These are phyloP conservation scores for Metschnikowia santaceciliae DNA, from an alignment of 805 yeast species.

Conservation along the genomic window DNA sequence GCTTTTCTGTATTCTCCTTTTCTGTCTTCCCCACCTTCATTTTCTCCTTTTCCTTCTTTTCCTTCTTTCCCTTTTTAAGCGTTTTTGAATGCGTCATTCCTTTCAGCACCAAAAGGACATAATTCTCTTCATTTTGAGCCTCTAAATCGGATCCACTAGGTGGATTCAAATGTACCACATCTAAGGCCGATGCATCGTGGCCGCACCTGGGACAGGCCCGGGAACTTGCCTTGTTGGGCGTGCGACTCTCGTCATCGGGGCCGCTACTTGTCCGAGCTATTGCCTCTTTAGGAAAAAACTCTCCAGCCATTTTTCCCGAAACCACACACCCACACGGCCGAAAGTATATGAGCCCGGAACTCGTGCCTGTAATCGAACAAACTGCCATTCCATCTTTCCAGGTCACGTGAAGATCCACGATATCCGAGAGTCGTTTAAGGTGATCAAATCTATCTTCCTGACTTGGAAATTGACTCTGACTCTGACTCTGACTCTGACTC, in stretches of 20 bases:
- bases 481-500: too few species aligned
- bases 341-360: constrained; percentile 24
- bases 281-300: constrained; percentile 4
- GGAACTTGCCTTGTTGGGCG: background rate
- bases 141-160: constrained; percentile 8
- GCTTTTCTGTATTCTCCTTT: too few species aligned
- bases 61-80: constrained; percentile 6
- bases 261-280: constrained; percentile 22
- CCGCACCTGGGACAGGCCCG: constrained; percentile 32
- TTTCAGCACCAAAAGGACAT: constrained; percentile 8
- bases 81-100: constrained; percentile 26
- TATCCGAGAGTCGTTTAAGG: constrained; percentile 13
- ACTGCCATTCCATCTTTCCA: constrained; percentile 16
- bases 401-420: constrained; percentile 11
- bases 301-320: constrained; percentile 13
- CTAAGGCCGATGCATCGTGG: constrained; percentile 17
- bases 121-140: constrained; percentile 15
- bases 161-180: constrained; percentile 33
- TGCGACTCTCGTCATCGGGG: background rate
- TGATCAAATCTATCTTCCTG: constrained; percentile 1
- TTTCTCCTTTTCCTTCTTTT: background rate
- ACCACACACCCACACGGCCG: constrained; percentile 40
- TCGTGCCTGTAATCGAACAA: constrained; percentile 32
- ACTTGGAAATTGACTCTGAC: background rate
- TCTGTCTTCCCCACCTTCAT: too few species aligned